phyloP scores from a whole-genome alignment of 2,329 filamentous ascomycete genomes.

The Rhytidhysteron rufulum region DNA sequence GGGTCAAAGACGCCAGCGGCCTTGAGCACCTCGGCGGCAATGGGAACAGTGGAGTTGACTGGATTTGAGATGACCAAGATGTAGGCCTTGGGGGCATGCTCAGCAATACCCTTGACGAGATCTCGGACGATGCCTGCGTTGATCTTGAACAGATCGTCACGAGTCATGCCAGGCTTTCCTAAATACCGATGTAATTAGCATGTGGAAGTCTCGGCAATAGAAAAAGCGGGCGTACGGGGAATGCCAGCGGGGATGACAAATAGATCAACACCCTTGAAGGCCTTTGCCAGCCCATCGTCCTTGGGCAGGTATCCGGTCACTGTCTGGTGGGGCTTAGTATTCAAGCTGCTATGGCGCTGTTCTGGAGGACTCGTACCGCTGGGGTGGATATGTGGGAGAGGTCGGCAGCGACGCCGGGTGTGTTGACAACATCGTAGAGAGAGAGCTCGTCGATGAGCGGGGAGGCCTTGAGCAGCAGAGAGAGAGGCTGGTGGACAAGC shows the following conservation, averaged over 20 bases:
- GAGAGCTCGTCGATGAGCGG: slow-evolving; percentile 87
- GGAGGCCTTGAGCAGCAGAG: slow-evolving; percentile 88
- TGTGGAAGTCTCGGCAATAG: too few relatives aligned
- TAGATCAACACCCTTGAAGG: slow-evolving; percentile 90
- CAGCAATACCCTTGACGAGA: slow-evolving; percentile 81
- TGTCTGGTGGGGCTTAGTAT: slow-evolving; percentile 50
- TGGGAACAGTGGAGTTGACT: slow-evolving; percentile 98
- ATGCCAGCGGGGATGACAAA: slow-evolving; percentile 97
- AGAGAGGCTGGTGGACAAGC: slow-evolving; percentile 74
- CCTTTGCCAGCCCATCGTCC: slow-evolving; percentile 77
- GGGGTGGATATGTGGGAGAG: slow-evolving; percentile 94
- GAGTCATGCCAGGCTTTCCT: slow-evolving; percentile 99
- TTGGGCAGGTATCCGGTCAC: slow-evolving; percentile 83
- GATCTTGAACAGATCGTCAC: slow-evolving; percentile 99
- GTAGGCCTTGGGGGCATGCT: slow-evolving; percentile 88
- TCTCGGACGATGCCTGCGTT: slow-evolving; percentile 97
- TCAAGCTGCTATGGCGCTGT: slow-evolving; percentile 3
- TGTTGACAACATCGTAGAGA: slow-evolving; percentile 99
- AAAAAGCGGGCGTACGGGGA: slow-evolving; percentile 77
- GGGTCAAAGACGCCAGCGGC: slow-evolving; percentile 88
- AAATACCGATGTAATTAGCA: too few relatives aligned
- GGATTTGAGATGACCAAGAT: slow-evolving; percentile 98
- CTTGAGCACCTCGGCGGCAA: slow-evolving; percentile 96
- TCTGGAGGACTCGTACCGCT: slow-evolving; percentile 55
- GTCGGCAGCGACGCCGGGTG: slow-evolving; percentile 90